Percentiles rank a stretch among this genome's conserved stretches.
These are phyloP conservation scores for Paraphoma chrysanthemicola DNA, from an alignment of 2,329 filamentous ascomycete species.

Conservation along the genomic window DNA sequence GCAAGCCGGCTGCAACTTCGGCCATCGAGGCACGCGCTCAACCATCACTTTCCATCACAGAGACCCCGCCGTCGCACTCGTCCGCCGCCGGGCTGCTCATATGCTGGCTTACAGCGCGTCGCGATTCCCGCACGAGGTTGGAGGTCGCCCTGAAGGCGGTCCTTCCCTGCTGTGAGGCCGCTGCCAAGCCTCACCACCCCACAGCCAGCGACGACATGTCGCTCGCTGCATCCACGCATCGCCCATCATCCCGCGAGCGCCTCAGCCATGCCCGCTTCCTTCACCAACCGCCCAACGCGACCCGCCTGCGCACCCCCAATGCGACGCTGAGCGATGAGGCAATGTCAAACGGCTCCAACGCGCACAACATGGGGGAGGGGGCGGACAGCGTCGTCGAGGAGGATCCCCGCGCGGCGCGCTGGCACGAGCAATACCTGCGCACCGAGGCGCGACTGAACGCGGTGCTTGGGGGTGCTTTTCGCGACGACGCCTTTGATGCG, in stretches of 20 bases:
- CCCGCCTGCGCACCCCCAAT: slow-evolving; percentile 51
- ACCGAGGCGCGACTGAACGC: slow-evolving; percentile 78
- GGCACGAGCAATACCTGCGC: slow-evolving; percentile 78
- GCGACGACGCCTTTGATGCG: slow-evolving; percentile 30
- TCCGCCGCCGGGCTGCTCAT: slow-evolving; percentile 42
- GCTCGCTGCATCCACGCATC: slow-evolving; percentile 46
- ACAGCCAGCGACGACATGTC: slow-evolving; percentile 42
- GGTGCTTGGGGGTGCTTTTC: slow-evolving; percentile 67
- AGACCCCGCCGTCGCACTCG: slow-evolving; percentile 36
- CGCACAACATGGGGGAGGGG: slow-evolving; percentile 46
- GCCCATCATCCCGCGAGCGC: slow-evolving; percentile 50
- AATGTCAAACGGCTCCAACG: slow-evolving; percentile 48
- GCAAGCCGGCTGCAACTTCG: slow-evolving; percentile 37
- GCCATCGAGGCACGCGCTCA: slow-evolving; percentile 43
- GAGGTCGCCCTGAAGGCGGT: slow-evolving; percentile 49
- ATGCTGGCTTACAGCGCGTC: slow-evolving; percentile 47
- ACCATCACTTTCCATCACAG: slow-evolving; percentile 41
- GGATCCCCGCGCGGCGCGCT: slow-evolving; percentile 61
- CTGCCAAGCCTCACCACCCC: slow-evolving; percentile 40
- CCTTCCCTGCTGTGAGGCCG: slow-evolving; percentile 43
- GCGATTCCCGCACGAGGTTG: slow-evolving; percentile 52
- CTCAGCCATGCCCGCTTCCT: slow-evolving; percentile 51
- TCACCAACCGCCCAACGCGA: slow-evolving; percentile 42
- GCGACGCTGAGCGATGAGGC: slow-evolving; percentile 53
- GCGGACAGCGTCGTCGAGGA: slow-evolving; percentile 53